Evolutionary conservation across 441 rosid genomes (phyloP).

Genomic region (Populus hybrid): DNA sequence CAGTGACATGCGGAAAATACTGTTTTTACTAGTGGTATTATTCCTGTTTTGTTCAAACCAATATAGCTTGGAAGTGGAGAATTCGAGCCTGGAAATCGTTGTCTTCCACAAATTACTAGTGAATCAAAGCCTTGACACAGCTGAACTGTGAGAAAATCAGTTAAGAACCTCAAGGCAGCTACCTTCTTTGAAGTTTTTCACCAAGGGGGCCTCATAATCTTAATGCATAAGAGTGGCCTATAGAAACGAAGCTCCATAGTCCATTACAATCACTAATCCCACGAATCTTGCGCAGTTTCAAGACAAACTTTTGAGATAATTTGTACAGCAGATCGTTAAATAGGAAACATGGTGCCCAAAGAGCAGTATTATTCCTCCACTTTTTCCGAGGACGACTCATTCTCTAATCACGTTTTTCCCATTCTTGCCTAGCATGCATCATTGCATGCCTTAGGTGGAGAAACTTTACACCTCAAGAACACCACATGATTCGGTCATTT

Average conservation of each 20-base stretch:
- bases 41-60: too few relatives aligned
- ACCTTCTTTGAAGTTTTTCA: too few relatives aligned
- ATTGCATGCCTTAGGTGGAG: not conserved
- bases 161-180: too few relatives aligned
- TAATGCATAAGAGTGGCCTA: not conserved
- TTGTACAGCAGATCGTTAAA: not conserved
- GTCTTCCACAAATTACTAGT: too few relatives aligned
- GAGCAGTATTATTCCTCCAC: not conserved
- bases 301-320: not conserved
- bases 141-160: too few relatives aligned
- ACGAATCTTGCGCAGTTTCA: not conserved
- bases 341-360: not conserved
- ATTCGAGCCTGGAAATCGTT: too few relatives aligned
- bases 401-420: conserved; percentile 4
- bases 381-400: not conserved
- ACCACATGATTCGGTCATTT: not conserved
- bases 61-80: too few relatives aligned
- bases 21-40: too few relatives aligned
- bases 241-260: not conserved
- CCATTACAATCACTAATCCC: conserved; percentile 1
- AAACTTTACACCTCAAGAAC: not conserved
- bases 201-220: too few relatives aligned
- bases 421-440: not conserved
- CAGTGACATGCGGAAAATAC: too few relatives aligned
- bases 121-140: too few relatives aligned